Conservation (phyloP, 1,284 basidiomycete species). For the Cystobasidium pallidum region DNA sequence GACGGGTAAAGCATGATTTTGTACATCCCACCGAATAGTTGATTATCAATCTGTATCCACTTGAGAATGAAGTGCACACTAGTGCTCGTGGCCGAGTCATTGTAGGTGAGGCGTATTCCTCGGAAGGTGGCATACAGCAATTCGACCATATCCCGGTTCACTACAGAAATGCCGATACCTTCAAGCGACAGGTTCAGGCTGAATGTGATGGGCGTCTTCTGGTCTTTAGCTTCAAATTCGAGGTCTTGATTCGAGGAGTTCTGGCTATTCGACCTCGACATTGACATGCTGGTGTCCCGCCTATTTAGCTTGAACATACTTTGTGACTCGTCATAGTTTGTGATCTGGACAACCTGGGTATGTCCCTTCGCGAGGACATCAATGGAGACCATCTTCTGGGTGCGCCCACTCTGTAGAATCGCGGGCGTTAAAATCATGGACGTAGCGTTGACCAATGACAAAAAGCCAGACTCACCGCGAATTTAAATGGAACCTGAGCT, state of each 20-base stretch:
- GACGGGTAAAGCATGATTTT: conserved; percentile 96
- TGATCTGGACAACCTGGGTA: conserved; percentile 83
- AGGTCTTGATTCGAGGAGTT: conserved; percentile 60
- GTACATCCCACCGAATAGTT: conserved; percentile 93
- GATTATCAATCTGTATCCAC: conserved; percentile 93
- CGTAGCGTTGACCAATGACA: too few relatives aligned
- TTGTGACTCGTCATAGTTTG: conserved; percentile 79
- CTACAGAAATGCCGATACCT: conserved; percentile 88
- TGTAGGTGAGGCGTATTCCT: conserved; percentile 82
- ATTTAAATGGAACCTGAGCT: conserved; percentile 84
- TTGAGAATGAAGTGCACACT: conserved; percentile 82
- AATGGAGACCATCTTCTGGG: conserved; percentile 66
- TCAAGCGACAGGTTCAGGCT: conserved; percentile 77
- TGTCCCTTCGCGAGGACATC: conserved; percentile 91
- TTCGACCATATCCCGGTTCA: conserved; percentile 86
- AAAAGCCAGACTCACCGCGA: conserved; percentile 58
- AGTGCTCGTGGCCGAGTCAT: conserved; percentile 78
- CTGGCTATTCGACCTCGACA: conserved; percentile 26
- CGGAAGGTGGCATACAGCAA: conserved; percentile 86
- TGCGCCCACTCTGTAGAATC: conserved; percentile 28
- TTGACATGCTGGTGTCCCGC: conserved; percentile 59
- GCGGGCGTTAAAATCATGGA: too few relatives aligned
- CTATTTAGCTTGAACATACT: conserved; percentile 86
- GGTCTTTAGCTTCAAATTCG: conserved; percentile 80
- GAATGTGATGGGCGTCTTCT: conserved; percentile 70